These are phyloP conservation scores for Penicillium atrosanguineum DNA, from an alignment of 495 filamentous ascomycete species.

Conservation along the genomic window DNA sequence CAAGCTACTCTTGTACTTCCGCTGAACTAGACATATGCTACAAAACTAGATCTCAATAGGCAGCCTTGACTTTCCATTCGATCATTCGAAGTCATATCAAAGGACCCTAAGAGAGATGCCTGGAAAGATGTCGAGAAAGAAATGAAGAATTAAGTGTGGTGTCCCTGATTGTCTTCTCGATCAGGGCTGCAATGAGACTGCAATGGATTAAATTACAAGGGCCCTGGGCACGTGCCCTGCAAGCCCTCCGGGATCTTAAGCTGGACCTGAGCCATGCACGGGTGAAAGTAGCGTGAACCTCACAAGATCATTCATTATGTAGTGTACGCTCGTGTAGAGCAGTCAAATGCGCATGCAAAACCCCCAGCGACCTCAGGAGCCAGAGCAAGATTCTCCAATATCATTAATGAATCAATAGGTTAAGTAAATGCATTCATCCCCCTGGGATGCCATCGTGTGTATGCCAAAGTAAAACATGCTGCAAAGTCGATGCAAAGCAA, in stretches of 20 bases:
- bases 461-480: neutral
- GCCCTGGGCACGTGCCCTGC: neutral
- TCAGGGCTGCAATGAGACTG: no score
- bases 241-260: neutral
- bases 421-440: neutral
- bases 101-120: no score
- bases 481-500: slow-evolving; percentile 1
- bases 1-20: neutral
- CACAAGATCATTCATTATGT: neutral
- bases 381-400: neutral
- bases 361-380: no score
- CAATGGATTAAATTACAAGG: no score
- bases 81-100: no score
- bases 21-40: no score
- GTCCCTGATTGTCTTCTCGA: no score
- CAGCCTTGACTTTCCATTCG: no score
- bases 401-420: neutral
- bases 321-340: neutral
- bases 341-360: neutral
- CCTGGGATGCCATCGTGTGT: neutral
- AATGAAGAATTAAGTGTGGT: no score
- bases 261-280: neutral
- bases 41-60: no score
- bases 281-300: neutral
- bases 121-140: no score